These are phyloP conservation scores for Cadophora malorum DNA, from an alignment of 2,329 filamentous ascomycete genomes.

Conservation along the genomic window DNA sequence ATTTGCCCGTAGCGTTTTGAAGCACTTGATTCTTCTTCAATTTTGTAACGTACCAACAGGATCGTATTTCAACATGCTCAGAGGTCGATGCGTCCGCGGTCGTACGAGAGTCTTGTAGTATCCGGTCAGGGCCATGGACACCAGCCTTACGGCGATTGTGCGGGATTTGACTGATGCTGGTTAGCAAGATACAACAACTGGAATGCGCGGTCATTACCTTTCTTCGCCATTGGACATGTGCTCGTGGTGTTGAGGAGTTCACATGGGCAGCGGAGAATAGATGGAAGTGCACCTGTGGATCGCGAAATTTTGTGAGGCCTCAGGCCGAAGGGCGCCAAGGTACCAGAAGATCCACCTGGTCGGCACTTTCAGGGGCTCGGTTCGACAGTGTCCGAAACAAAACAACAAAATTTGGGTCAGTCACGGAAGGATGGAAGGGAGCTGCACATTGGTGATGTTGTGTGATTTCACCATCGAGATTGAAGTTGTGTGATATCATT, in stretches of 20 bases:
- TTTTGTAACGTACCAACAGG: conserved; percentile 71
- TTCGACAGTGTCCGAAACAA: neutral
- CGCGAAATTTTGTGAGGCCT: conserved; percentile 10
- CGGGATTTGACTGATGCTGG: conserved; percentile 72
- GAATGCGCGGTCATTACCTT: conserved; percentile 13
- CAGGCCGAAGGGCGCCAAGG: neutral
- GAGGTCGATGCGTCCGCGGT: conserved; percentile 78
- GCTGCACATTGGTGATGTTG: neutral
- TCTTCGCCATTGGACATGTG: conserved; percentile 32
- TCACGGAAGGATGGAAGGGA: neutral
- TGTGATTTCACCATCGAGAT: neutral
- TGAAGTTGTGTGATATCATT: neutral
- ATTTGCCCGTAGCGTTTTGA: neutral
- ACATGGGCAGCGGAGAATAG: neutral
- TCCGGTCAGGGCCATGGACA: conserved; percentile 98
- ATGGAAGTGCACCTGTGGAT: neutral
- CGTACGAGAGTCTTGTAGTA: conserved; percentile 94
- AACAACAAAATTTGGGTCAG: neutral
- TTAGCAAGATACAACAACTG: neutral
- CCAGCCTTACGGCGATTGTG: conserved; percentile 88
- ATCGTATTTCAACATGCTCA: conserved; percentile 99
- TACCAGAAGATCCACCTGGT: neutral
- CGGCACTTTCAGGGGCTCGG: neutral
- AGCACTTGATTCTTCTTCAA: too few relatives aligned
- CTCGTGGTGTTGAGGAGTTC: conserved; percentile 7